Evolutionary conservation across 495 filamentous ascomycete genomes (phyloP).

Genomic region (Aspergillus heteromorphus): DNA sequence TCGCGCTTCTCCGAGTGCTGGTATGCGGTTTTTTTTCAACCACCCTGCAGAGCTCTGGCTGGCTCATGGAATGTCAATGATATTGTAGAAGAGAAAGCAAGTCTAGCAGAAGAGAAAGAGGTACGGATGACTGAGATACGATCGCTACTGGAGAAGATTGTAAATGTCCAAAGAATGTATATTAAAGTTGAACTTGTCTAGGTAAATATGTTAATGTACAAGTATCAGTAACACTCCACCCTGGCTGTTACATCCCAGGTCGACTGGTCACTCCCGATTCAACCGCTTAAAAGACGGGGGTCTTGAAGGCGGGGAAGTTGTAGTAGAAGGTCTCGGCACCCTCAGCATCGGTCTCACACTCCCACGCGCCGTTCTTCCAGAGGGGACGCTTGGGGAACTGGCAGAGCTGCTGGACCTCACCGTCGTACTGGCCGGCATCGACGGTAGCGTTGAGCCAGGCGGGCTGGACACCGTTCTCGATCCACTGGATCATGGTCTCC

Average conservation of each 20-base stretch:
- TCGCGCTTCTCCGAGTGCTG: too few relatives aligned
- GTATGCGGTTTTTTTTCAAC: too few relatives aligned
- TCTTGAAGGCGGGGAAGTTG: constrained; percentile 7
- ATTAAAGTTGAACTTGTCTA: too few relatives aligned
- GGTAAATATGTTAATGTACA: too few relatives aligned
- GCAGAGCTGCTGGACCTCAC: constrained; percentile 41
- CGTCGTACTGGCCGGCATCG: constrained; percentile 24
- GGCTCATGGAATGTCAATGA: too few relatives aligned
- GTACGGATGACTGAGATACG: too few relatives aligned
- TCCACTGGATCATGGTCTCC: constrained; percentile 46
- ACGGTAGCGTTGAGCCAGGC: constrained; percentile 36
- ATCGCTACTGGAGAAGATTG: too few relatives aligned
- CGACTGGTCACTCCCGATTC: neutral
- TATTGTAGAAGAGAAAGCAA: too few relatives aligned
- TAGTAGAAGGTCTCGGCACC: constrained; percentile 2
- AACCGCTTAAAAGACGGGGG: constrained; percentile 1
- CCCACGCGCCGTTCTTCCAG: neutral
- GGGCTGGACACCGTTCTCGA: constrained; percentile 44
- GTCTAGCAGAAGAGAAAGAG: too few relatives aligned
- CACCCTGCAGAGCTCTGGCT: too few relatives aligned
- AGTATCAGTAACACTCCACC: neutral
- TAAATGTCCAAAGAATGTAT: too few relatives aligned
- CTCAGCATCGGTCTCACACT: constrained; percentile 5
- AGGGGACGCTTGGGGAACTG: constrained; percentile 20
- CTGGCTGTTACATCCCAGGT: too few relatives aligned